phyloP scores from a whole-genome alignment of 1,284 basidiomycete genomes.

The Ganoderma sp. region DNA sequence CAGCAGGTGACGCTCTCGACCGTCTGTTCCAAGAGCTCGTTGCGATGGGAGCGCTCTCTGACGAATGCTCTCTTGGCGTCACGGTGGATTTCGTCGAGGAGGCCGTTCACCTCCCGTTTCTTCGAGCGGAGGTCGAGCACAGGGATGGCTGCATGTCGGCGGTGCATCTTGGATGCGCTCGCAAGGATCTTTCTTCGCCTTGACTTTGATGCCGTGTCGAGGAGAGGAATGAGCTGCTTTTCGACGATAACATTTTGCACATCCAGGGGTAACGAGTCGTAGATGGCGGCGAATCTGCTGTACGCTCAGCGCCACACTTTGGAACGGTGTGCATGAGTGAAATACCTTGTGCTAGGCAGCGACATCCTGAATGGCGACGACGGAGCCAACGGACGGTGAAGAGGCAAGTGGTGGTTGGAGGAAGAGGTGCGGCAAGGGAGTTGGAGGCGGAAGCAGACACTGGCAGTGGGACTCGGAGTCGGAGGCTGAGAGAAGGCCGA shows the following conservation, averaged over 20 bases:
- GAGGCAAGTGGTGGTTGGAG: not conserved
- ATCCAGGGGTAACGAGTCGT: slow-evolving; percentile 39
- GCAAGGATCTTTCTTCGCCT: slow-evolving; percentile 30
- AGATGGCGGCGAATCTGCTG: slow-evolving; percentile 37
- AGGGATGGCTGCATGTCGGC: slow-evolving; percentile 50
- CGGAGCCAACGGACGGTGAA: not conserved
- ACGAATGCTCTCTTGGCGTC: slow-evolving; percentile 59
- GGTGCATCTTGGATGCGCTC: slow-evolving; percentile 41
- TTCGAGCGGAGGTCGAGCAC: slow-evolving; percentile 57
- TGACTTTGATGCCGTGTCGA: slow-evolving; percentile 32
- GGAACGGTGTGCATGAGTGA: not conserved
- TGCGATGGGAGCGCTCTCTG: slow-evolving; percentile 55
- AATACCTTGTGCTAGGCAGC: slow-evolving; percentile 13
- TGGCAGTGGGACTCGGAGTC: not conserved
- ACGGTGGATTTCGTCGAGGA: slow-evolving; percentile 56
- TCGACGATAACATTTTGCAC: slow-evolving; percentile 37
- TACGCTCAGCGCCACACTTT: not conserved
- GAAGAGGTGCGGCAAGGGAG: not conserved
- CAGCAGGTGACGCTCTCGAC: slow-evolving; percentile 59
- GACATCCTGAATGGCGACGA: slow-evolving; percentile 3
- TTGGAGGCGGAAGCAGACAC: slow-evolving; percentile 8
- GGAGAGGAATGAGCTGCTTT: slow-evolving; percentile 40
- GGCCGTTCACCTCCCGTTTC: slow-evolving; percentile 53
- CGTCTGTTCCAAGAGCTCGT: slow-evolving; percentile 59
- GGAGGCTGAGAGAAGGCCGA: not conserved